Conservation (phyloP, 208 protist genomes). For the Angomonas ambiguus region DNA sequence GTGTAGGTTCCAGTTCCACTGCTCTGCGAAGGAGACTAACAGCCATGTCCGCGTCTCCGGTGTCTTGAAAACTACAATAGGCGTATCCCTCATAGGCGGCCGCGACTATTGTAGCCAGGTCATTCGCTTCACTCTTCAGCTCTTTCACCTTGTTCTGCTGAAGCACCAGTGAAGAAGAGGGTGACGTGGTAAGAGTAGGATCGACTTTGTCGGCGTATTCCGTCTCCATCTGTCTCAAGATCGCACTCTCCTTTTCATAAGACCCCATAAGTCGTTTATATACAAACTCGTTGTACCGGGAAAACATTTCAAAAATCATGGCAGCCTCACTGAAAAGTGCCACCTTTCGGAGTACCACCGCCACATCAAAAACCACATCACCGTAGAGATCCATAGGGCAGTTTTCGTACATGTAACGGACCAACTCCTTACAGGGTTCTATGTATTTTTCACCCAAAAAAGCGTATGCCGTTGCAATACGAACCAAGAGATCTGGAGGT, state of each 20-base stretch:
- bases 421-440: constrained; percentile 70
- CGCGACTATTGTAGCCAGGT: constrained; percentile 57
- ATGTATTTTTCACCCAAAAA: constrained; percentile 51
- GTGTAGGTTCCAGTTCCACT: constrained; percentile 49
- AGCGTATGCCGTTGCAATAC: constrained; percentile 76
- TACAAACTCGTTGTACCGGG: constrained; percentile 64
- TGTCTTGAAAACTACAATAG: constrained; percentile 37
- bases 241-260: constrained; percentile 17
- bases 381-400: constrained; percentile 81
- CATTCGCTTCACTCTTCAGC: constrained; percentile 15
- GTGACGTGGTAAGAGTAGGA: background rate
- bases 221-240: constrained; percentile 16
- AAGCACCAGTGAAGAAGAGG: background rate
- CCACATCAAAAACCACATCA: constrained; percentile 80
- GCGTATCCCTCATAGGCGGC: constrained; percentile 57
- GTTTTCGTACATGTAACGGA: constrained; percentile 68
- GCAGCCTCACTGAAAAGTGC: constrained; percentile 56
- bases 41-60: constrained; percentile 16
- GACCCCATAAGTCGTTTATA: constrained; percentile 23
- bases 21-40: constrained; percentile 25
- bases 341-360: constrained; percentile 64
- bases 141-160: constrained; percentile 10
- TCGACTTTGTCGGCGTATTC: constrained; percentile 9
- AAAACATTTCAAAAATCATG: constrained; percentile 58
- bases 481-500: constrained; percentile 79